Base-by-base conservation (phyloP, 2,329 filamentous ascomycete species). In the Pseudopithomyces chartarum region DNA sequence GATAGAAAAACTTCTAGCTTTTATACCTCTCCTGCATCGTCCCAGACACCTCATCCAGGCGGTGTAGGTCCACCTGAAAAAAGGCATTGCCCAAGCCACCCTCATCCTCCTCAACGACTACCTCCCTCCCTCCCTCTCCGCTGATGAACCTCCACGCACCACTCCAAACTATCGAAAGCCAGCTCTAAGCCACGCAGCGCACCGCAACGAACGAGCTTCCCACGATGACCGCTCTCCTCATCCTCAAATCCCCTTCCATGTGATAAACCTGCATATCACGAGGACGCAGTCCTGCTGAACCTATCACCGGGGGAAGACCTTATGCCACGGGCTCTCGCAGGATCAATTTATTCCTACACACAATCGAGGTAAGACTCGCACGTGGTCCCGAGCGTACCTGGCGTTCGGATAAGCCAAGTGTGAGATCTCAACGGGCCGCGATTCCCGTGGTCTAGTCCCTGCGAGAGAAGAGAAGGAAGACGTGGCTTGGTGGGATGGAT, bases 261-360 rank as follows among this genome's bases (percentile, higher is more conserved):
- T 50, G 47, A 50, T 22, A 15, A 34, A 42, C 8, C 6, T 42
- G 36, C 47, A 50, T 42, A 29, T 50, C 47, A 50, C 47, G 36
- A 39, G 47, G 4, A 39, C 15, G 20, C 40, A 50, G 40, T 34
- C 34, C 40, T 50, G 40, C n/a, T 17, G 20, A 5, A 13, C 20
- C 10, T 20, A 43, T 43, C 40, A 42, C 8, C 39, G n/a, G 17
- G 6, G 20, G 17, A 12, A 43, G 15, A 43, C 19, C 8, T 19
- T 19, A 38, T 38, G 13, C 13, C 39, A 42, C 17, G 36, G 22
- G 10, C 6, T 11, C 23, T n/a, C 22, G 11, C 20, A 12, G 40
- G 12, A 12, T 15, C 11, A 20, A 6, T 4, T 15, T 43, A 17
- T 23, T 23, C 20, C 19, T 43, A 17, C n/a, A n/a, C n/a, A n/a